Evolutionary conservation across 140 eudicot species (phyloP).

Genomic region (Bidens hawaiensis): DNA sequence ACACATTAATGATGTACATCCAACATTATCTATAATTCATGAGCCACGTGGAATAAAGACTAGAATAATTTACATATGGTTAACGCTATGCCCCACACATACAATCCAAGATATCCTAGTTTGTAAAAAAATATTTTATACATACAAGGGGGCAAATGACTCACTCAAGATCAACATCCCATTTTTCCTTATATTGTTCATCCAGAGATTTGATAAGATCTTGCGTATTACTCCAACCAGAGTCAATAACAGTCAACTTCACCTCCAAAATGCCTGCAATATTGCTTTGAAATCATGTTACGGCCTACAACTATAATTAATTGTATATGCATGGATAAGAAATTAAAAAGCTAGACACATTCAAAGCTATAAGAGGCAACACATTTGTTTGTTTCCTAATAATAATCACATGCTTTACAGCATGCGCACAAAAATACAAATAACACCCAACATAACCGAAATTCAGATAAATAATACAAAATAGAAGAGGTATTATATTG

Average conservation of each 20-base stretch:
- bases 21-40: slow-evolving; percentile 1
- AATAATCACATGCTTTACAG: slow-evolving; percentile 7
- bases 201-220: slow-evolving; percentile 52
- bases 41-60: slow-evolving; percentile 7
- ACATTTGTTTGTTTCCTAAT: slow-evolving; percentile 2
- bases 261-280: slow-evolving; percentile 52
- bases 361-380: not conserved
- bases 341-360: not conserved
- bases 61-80: not conserved
- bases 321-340: slow-evolving; percentile 2
- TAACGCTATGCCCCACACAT: slow-evolving; percentile 1
- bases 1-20: not conserved
- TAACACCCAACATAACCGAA: not conserved
- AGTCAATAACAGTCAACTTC: slow-evolving; percentile 34
- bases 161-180: slow-evolving; percentile 56
- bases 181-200: slow-evolving; percentile 46
- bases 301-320: not conserved
- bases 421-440: not conserved
- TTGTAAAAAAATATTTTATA: not conserved
- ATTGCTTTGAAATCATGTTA: slow-evolving; percentile 7
- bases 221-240: slow-evolving; percentile 43
- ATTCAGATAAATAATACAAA: not conserved
- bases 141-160: slow-evolving; percentile 20
- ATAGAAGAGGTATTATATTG: not conserved
- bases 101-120: slow-evolving; percentile 10